phyloP scores from a whole-genome alignment of 176 grass and related monocot species.

The Elymus sibiricus region DNA sequence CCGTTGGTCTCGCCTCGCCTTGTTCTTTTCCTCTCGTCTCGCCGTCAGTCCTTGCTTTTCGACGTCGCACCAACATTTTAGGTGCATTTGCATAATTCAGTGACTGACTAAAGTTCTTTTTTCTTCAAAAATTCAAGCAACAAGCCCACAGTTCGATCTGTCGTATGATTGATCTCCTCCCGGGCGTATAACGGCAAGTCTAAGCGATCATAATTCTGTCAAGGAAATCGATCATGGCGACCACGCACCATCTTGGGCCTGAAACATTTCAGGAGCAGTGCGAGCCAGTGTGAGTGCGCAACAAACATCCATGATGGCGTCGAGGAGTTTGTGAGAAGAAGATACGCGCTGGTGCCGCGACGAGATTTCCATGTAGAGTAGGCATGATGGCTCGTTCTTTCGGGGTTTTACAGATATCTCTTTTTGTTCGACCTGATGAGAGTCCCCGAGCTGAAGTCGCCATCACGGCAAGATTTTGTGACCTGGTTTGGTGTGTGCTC shows the following conservation, averaged over 20 bases:
- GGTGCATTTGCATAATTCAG: neutral
- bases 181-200: neutral
- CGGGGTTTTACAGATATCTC: neutral
- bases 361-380: slow-evolving; percentile 25
- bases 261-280: neutral
- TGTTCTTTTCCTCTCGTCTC: neutral
- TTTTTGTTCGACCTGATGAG: neutral
- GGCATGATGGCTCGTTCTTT: slow-evolving; percentile 3
- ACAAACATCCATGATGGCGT: neutral
- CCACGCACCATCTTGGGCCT: neutral
- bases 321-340: neutral
- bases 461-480: slow-evolving; percentile 37
- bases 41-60: neutral
- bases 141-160: neutral
- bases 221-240: slow-evolving; percentile 10
- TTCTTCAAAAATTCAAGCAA: neutral
- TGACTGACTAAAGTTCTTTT: neutral
- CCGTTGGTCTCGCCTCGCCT: neutral
- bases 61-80: neutral
- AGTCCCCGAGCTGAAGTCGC: slow-evolving; percentile 24
- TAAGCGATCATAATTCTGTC: slow-evolving; percentile 33
- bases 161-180: slow-evolving; percentile 11
- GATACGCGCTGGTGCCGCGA: neutral
- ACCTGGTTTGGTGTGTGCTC: slow-evolving; percentile 40
- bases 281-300: neutral